Evolutionary conservation across 257 asterid species (phyloP).

Genomic region (Thymus mandschuricus): DNA sequence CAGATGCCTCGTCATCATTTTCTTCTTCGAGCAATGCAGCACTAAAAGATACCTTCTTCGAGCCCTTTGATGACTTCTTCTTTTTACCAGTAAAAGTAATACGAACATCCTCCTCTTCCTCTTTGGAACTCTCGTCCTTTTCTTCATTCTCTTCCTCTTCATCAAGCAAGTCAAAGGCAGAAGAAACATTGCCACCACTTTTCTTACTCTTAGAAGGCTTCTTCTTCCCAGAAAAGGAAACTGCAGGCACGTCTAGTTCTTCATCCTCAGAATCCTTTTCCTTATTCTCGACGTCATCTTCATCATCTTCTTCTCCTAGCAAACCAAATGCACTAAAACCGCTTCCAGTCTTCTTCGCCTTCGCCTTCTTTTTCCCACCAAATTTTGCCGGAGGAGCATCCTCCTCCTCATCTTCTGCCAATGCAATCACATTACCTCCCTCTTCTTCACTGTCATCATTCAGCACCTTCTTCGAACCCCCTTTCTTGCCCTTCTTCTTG

Average conservation of each 20-base stretch:
- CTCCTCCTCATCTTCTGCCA: conserved; percentile 50
- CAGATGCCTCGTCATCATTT: conserved; percentile 45
- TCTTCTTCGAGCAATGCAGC: conserved; percentile 54
- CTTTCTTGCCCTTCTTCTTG: conserved; percentile 70
- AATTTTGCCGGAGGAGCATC: conserved; percentile 45
- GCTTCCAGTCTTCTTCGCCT: conserved; percentile 59
- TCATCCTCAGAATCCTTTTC: conserved; percentile 53
- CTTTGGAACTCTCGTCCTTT: conserved; percentile 49
- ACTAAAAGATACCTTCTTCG: conserved; percentile 49
- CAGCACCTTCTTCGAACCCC: conserved; percentile 43
- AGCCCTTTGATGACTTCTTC: conserved; percentile 67
- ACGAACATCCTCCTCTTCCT: conserved; percentile 54
- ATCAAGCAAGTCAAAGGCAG: conserved; percentile 57
- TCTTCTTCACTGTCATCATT: conserved; percentile 52
- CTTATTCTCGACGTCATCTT: conserved; percentile 42
- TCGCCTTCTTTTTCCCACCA: conserved; percentile 66
- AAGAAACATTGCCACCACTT: conserved; percentile 37
- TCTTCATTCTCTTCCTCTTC: conserved; percentile 47
- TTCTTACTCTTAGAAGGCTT: conserved; percentile 70
- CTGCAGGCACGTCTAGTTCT: conserved; percentile 44
- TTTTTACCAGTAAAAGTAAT: conserved; percentile 67
- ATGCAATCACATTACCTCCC: conserved; percentile 35
- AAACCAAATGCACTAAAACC: conserved; percentile 53
- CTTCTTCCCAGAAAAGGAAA: conserved; percentile 69
- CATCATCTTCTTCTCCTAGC: conserved; percentile 62